Base-by-base conservation (phyloP, 345 rosid genomes). In the Sisymbrium altissimum region DNA sequence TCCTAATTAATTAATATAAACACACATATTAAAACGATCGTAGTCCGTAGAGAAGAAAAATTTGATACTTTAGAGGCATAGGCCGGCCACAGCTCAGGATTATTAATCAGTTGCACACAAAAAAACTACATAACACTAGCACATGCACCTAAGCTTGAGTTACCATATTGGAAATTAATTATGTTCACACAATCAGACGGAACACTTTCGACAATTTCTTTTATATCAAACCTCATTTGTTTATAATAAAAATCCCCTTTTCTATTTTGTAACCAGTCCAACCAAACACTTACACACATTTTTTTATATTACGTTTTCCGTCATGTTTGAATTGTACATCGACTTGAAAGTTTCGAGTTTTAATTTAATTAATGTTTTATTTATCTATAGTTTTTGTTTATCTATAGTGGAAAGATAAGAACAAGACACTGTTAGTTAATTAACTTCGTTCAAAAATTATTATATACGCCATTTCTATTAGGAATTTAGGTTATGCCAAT, bases 271-370 rank as follows among this genome's bases (percentile, higher is more conserved):
- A 33, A 49, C 49, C 19, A 19, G 21, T 48, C 57, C 48, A 65
- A 23, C 25, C 25, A 23, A 23, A 23, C 25, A 23, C 25, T 23
- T 23, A 23, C 25, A 23, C 25, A 23, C 25, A 23, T 23, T 23
- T 23, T 1, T 3, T 23, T 65, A 12, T 14, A 23, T 21, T n/a
- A 9, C 54, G 32, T 55, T 45, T 33, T 70, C 75, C 59, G 58
- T 59, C 75, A 46, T 71, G 59, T 71, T 71, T 71, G 75, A 71
- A 71, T 48, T 60, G n/a, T 60, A 48, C 48, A 27, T 70, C 39
- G 49, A 71, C 13, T 70, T 70, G 29, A 38, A 46, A 58, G 35
- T 57, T 48, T 25, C 25, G 19, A 8, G 40, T 25, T 48, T 35
- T 10, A 21, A 0, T 6, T 46, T 8, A 27, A 27, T 27, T 32